A percentile compares a stretch with the other conserved stretches of the same genome.
Evolutionary conservation across 1,139 yeast genomes (phyloP).

Genomic region (Pneumocystis canis): DNA sequence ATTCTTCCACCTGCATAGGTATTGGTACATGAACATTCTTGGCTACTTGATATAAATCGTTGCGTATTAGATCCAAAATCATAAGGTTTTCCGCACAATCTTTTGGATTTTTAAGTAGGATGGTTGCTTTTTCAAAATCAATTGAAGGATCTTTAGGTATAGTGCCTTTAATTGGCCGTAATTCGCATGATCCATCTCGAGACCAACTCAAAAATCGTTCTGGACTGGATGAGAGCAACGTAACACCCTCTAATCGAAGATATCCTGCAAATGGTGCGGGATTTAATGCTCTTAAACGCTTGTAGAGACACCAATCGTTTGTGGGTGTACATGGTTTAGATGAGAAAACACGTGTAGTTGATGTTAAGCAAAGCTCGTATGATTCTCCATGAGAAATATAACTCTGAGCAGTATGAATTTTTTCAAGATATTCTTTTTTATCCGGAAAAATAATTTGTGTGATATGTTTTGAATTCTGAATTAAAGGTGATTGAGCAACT

Average conservation of each 20-base stretch:
- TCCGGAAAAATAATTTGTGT: constrained; percentile 35
- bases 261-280: constrained; percentile 90
- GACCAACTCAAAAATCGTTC: constrained; percentile 83
- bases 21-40: constrained; percentile 54
- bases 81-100: constrained; percentile 91
- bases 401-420: constrained; percentile 54
- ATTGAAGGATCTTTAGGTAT: constrained; percentile 40
- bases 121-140: constrained; percentile 35
- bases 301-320: constrained; percentile 62
- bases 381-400: constrained; percentile 69
- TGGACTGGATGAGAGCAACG: constrained; percentile 77
- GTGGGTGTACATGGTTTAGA: background rate
- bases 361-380: constrained; percentile 82
- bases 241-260: constrained; percentile 55
- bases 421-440: constrained; percentile 37
- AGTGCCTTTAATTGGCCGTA: constrained; percentile 93
- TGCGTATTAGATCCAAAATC: constrained; percentile 93
- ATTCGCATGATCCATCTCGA: constrained; percentile 41
- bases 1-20: constrained; percentile 86
- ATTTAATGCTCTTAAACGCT: constrained; percentile 51
- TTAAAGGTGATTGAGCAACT: background rate
- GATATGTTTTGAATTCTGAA: constrained; percentile 20
- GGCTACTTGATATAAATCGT: constrained; percentile 58
- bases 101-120: constrained; percentile 65
- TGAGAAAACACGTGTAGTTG: constrained; percentile 44